A percentile compares a stretch with the other conserved stretches of the same genome.
Conservation (phyloP, 495 filamentous ascomycete species). For the Bryoglossum gracile region DNA sequence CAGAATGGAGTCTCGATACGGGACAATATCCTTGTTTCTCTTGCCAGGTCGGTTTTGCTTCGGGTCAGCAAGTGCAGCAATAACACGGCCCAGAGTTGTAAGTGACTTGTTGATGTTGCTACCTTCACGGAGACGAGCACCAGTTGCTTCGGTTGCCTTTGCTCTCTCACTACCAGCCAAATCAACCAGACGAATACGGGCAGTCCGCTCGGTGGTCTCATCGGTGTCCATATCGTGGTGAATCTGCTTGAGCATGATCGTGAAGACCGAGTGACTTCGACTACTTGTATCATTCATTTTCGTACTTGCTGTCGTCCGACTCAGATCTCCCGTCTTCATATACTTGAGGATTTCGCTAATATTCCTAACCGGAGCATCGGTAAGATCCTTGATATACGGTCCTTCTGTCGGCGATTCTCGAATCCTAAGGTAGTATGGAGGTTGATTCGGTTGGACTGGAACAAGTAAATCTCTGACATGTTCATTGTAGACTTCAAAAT, state of each 20-base stretch:
- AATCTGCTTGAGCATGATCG: conserved; percentile 95
- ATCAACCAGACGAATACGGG: conserved; percentile 92
- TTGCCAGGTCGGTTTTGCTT: conserved; percentile 47
- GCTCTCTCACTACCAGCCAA: conserved; percentile 92
- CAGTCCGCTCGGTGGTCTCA: conserved; percentile 88
- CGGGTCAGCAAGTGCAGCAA: conserved; percentile 89
- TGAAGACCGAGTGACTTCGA: conserved; percentile 94
- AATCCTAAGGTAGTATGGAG: conserved; percentile 92
- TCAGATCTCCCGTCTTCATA: conserved; percentile 85
- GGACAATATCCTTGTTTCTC: conserved; percentile 65
- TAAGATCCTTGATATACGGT: conserved; percentile 95
- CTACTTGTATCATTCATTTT: conserved; percentile 99
- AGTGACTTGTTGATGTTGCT: conserved; percentile 98
- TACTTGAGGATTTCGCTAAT: conserved; percentile 77
- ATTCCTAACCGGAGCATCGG: conserved; percentile 79
- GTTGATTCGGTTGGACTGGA: conserved; percentile 56
- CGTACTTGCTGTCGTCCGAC: conserved; percentile 86
- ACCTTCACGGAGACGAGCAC: conserved; percentile 81
- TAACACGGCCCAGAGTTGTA: conserved; percentile 90
- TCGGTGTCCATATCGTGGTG: conserved; percentile 90
- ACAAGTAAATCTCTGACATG: conserved; percentile 93
- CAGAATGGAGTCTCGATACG: conserved; percentile 94
- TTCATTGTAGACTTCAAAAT: conserved; percentile 99
- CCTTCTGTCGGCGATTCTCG: conserved; percentile 92
- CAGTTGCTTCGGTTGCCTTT: conserved; percentile 92